Evolutionary conservation across 768 basidiomycete species (phyloP), one percentile per base, ranked within the genome.

Genomic region (Boletus subparvulus): DNA sequence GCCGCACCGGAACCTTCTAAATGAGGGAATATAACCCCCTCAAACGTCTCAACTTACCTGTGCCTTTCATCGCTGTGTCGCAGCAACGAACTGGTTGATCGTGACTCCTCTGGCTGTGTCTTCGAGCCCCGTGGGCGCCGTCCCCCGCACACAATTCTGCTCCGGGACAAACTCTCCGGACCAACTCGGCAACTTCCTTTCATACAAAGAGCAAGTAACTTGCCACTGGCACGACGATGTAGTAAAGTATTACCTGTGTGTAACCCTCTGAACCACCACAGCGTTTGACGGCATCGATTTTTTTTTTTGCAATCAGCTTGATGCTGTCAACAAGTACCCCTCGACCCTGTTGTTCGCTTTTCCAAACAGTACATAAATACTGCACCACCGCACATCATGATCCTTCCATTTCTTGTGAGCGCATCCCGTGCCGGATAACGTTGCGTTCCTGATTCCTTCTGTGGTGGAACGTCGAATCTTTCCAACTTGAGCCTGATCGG

Each of bases 351-450:
- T 64, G 50, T 28, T 16, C 28, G 30, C 39, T 40, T 41, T 37
- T 35, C 43, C 43, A 6, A 24, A n/a, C 36, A 17, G 16, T 16
- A 12, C 36, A 36, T 19, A 26, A 6, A 13, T 32, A 32, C 39
- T 24, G 17, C 30, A 10, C 19, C 17, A 39, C 35, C 16, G 46
- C 14, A 12, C 47, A 42, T 42, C 41, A 42, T 42, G 41, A 42
- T 42, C 43, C 58, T 61, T 61, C 54, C 63, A 50, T 56, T 56
- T 35, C 41, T n/a, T 42, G 21, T 39, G 17, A 41, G 41, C 54
- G 26, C 17, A 33, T 17, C 32, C 14, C 16, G 4, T 7, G n/a
- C 32, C 21, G 28, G 51, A 43, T 40, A 26, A 16, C 32, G 17
- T 42, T 13, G 35, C 33, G 41, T 48, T 19, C 40, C 39, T 47